Conservation (phyloP, 2,329 filamentous ascomycete genomes). For the Neoarthrinium moseri region DNA sequence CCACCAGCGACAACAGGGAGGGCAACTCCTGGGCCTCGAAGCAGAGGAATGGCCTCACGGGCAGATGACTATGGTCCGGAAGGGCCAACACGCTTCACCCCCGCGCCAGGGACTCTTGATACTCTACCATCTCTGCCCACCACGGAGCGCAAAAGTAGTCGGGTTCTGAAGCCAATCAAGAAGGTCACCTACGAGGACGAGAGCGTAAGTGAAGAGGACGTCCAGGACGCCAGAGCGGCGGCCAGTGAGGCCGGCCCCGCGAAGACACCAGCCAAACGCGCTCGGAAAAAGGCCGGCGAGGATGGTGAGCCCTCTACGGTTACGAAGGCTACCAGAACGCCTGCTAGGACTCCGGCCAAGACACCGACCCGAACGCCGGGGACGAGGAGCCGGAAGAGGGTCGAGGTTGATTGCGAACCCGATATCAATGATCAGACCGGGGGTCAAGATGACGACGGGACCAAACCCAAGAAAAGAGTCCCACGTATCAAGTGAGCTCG, state of each 20-base stretch:
- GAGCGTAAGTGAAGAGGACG: not conserved
- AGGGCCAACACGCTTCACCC: not conserved
- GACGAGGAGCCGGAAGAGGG: slow-evolving; percentile 3
- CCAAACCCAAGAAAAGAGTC: too few species aligned
- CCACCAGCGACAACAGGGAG: too few species aligned
- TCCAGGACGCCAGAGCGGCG: not conserved
- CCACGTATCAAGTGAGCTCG: too few species aligned
- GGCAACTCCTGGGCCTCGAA: too few species aligned
- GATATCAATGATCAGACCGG: too few species aligned
- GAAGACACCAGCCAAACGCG: not conserved
- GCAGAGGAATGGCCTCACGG: too few species aligned
- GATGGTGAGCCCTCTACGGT: not conserved
- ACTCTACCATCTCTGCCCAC: not conserved
- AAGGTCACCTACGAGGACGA: not conserved
- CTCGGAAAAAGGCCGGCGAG: not conserved
- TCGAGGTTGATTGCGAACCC: too few species aligned
- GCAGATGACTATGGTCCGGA: too few species aligned
- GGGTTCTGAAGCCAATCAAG: not conserved
- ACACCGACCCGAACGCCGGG: not conserved
- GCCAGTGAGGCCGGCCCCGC: not conserved
- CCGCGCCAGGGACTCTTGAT: not conserved
- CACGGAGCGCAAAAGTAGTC: not conserved
- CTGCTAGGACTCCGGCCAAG: slow-evolving; percentile 1
- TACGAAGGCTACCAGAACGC: not conserved
- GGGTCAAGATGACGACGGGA: too few species aligned